Percentiles rank a stretch among this genome's conserved stretches.
These are phyloP conservation scores for Candida pseudoglaebosa DNA, from an alignment of 805 yeast genomes.

Conservation along the genomic window DNA sequence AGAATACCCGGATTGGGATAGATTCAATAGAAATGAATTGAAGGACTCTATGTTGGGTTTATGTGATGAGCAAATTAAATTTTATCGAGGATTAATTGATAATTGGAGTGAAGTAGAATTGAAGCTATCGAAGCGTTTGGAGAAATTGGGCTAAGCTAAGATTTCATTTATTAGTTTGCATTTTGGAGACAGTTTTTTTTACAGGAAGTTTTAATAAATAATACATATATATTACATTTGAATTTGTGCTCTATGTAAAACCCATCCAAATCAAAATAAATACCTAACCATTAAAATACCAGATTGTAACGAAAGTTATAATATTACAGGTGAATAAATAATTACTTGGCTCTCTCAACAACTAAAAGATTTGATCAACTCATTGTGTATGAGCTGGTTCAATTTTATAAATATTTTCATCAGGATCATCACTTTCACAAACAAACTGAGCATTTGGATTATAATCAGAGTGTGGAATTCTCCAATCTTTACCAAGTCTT, in stretches of 20 bases:
- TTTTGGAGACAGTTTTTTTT: not conserved
- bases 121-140: conserved; percentile 22
- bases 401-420: conserved; percentile 5
- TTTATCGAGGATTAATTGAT: conserved; percentile 62
- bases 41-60: conserved; percentile 65
- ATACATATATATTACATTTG: not conserved
- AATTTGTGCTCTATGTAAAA: no score
- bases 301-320: not conserved
- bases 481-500: conserved; percentile 22
- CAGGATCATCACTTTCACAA: conserved; percentile 6
- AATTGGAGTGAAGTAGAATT: conserved; percentile 64
- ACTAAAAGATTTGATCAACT: no score
- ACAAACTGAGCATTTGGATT: conserved; percentile 1
- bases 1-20: conserved; percentile 68
- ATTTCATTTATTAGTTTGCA: not conserved
- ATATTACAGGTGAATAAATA: no score
- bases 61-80: conserved; percentile 71
- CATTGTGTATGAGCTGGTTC: conserved; percentile 3
- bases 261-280: not conserved
- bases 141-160: conserved; percentile 13
- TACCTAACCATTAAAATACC: not conserved
- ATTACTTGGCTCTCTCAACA: not conserved
- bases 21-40: conserved; percentile 73
- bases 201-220: not conserved
- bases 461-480: conserved; percentile 16